Evolutionary conservation across 2,329 filamentous ascomycete species (phyloP).

Genomic region (Leptodontidium sp.): DNA sequence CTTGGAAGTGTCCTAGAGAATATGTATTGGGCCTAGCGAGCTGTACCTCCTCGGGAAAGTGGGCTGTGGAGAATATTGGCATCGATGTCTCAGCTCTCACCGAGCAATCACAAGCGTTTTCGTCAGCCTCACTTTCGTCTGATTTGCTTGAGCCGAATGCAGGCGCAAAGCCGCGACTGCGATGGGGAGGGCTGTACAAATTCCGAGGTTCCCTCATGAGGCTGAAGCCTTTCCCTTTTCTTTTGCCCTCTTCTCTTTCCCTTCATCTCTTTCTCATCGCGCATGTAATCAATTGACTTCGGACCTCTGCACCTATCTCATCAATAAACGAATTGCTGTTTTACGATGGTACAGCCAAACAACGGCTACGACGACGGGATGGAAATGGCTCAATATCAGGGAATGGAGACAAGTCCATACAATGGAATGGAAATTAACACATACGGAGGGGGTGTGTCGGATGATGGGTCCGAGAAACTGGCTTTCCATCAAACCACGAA

Average conservation of each 20-base stretch:
- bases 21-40: conserved; percentile 2
- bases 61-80: conserved; percentile 21
- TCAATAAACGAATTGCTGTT: not conserved
- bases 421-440: conserved; percentile 30
- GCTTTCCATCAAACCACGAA: conserved; percentile 24
- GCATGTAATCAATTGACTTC: not conserved
- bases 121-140: conserved; percentile 14
- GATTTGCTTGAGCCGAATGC: conserved; percentile 18
- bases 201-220: conserved; percentile 13
- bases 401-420: conserved; percentile 28
- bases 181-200: conserved; percentile 20
- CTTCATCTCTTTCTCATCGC: not conserved
- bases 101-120: conserved; percentile 17
- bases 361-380: conserved; percentile 26
- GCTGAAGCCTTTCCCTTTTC: conserved; percentile 16
- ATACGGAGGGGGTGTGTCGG: conserved; percentile 26
- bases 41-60: conserved; percentile 9
- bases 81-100: conserved; percentile 18
- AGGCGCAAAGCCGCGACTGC: not conserved
- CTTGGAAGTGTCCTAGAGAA: not conserved
- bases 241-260: not conserved
- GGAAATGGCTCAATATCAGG: conserved; percentile 31
- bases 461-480: conserved; percentile 33
- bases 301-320: not conserved
- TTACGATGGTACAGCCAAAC: conserved; percentile 17